Evolutionary conservation across 2,329 filamentous ascomycete genomes (phyloP).

Genomic region (Calycina herbarum): DNA sequence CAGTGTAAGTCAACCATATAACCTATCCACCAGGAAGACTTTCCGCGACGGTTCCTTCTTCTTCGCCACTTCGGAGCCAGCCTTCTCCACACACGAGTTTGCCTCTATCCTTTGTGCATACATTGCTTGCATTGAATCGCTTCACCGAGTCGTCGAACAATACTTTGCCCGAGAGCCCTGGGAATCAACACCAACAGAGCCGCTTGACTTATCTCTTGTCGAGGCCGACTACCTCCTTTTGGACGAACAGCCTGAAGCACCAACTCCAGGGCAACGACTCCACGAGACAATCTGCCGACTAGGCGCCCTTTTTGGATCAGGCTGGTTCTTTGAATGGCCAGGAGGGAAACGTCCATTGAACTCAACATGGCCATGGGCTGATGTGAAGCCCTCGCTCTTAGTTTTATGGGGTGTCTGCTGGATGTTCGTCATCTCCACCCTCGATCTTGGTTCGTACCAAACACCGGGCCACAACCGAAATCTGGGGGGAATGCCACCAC

Average conservation of each 20-base stretch:
- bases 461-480: background rate
- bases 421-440: slow-evolving; percentile 29
- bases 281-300: slow-evolving; percentile 15
- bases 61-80: slow-evolving; percentile 3
- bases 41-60: background rate
- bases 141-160: background rate
- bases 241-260: background rate
- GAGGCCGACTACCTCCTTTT: slow-evolving; percentile 9
- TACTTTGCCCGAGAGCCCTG: background rate
- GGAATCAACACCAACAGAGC: background rate
- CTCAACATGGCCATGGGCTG: slow-evolving; percentile 33
- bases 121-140: slow-evolving; percentile 9
- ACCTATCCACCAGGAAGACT: slow-evolving; percentile 4
- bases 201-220: slow-evolving; percentile 3
- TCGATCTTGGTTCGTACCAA: slow-evolving; percentile 11
- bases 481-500: slow-evolving; percentile 3
- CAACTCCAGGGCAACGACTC: slow-evolving; percentile 4
- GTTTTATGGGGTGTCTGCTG: slow-evolving; percentile 33
- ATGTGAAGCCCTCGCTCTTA: slow-evolving; percentile 30
- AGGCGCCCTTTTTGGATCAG: slow-evolving; percentile 24
- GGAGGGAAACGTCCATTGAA: slow-evolving; percentile 27
- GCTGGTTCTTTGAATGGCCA: slow-evolving; percentile 33
- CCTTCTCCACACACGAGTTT: background rate
- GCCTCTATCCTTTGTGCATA: slow-evolving; percentile 7
- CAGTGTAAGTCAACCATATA: slow-evolving; percentile 15